These are phyloP conservation scores for Rhodotorula sp. DNA, from an alignment of 1,284 basidiomycete species.

Conservation along the genomic window DNA sequence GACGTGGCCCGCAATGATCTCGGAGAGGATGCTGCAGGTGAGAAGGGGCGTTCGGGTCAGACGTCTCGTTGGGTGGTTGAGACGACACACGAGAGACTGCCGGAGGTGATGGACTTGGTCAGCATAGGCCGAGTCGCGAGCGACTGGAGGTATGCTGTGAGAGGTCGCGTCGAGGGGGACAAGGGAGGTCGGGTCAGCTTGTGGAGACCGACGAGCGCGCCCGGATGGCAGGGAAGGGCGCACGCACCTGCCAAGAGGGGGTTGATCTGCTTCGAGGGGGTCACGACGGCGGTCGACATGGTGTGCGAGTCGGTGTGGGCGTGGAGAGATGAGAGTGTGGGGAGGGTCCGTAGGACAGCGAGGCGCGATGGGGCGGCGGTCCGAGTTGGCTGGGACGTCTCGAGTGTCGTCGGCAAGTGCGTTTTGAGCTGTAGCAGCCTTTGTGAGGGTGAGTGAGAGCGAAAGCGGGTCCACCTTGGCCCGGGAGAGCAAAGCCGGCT, in stretches of 20 bases:
- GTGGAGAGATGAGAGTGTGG: neutral
- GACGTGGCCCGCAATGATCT: conserved; percentile 31
- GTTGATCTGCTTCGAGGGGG: conserved; percentile 31
- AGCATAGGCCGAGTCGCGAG: conserved; percentile 39
- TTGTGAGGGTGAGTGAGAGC: too few species aligned
- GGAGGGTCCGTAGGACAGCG: neutral
- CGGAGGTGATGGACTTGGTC: conserved; percentile 42
- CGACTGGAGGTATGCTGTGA: conserved; percentile 32
- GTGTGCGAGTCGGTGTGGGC: neutral
- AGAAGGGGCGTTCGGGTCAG: neutral
- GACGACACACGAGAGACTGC: conserved; percentile 20
- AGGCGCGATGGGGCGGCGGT: too few species aligned
- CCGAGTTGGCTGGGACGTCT: too few species aligned
- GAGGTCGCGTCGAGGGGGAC: neutral
- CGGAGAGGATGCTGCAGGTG: conserved; percentile 19
- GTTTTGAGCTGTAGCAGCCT: too few species aligned
- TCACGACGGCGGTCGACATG: conserved; percentile 24
- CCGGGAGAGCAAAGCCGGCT: too few species aligned
- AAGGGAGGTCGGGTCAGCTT: neutral
- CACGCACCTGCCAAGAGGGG: conserved; percentile 33
- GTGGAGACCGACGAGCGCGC: too few species aligned
- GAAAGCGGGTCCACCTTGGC: too few species aligned
- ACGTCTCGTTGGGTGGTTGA: neutral
- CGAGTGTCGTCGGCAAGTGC: too few species aligned
- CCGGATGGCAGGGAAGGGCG: too few species aligned